Evolutionary conservation across 73 alveolate genomes (phyloP).

Genomic region (Paramecium pentaurelia): DNA sequence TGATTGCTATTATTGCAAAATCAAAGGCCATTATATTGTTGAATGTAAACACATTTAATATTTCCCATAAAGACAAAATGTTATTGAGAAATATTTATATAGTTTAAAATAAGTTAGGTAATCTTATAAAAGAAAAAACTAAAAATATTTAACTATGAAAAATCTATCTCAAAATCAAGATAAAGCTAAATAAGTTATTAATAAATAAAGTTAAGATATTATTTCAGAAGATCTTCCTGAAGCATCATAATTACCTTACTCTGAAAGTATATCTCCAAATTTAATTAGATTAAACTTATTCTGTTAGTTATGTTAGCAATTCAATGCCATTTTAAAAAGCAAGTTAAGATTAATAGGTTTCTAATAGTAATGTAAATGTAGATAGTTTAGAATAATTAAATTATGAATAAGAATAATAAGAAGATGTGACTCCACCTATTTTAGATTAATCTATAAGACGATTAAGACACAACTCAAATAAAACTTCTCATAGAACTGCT

Average conservation of each 20-base stretch:
- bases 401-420: background rate
- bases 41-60: background rate
- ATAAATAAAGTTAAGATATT: background rate
- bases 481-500: background rate
- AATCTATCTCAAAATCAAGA: background rate
- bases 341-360: background rate
- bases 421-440: background rate
- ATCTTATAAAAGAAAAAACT: background rate
- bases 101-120: background rate
- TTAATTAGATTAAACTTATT: background rate
- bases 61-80: background rate
- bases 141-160: background rate
- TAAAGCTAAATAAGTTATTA: background rate
- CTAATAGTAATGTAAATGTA: background rate
- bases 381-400: background rate
- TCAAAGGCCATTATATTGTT: background rate
- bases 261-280: background rate
- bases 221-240: background rate
- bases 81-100: background rate
- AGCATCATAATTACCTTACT: background rate
- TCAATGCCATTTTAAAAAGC: background rate
- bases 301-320: slow-evolving; percentile 4
- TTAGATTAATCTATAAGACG: background rate
- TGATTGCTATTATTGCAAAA: slow-evolving; percentile 17
- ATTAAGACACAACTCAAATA: background rate